Evolutionary conservation across 371 early-diverging fungal species (phyloP).

Genomic region (Basidiobolus meristosporus): DNA sequence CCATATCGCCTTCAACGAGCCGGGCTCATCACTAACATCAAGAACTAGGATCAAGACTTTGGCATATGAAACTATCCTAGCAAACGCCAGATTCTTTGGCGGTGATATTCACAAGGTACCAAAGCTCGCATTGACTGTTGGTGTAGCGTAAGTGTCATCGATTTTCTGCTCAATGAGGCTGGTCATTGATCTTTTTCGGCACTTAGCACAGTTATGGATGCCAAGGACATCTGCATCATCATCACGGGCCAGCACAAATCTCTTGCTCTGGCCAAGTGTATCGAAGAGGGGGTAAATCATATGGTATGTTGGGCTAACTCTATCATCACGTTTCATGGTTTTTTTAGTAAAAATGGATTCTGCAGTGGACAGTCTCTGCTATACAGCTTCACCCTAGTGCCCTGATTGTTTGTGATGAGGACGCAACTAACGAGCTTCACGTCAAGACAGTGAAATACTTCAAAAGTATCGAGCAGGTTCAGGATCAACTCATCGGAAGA

Average conservation of each 20-base stretch:
- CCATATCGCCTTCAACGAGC: slow-evolving; percentile 83
- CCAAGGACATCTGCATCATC: slow-evolving; percentile 66
- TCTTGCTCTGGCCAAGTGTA: slow-evolving; percentile 63
- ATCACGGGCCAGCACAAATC: slow-evolving; percentile 77
- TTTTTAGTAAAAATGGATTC: background rate
- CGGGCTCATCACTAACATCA: slow-evolving; percentile 71
- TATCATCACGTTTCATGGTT: background rate
- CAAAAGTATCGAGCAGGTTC: slow-evolving; percentile 77
- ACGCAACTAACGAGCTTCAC: slow-evolving; percentile 72
- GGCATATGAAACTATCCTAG: slow-evolving; percentile 78
- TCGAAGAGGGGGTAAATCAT: slow-evolving; percentile 54
- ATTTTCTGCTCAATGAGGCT: background rate
- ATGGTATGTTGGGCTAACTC: slow-evolving; percentile 8
- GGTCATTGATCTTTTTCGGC: background rate
- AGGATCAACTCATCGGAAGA: slow-evolving; percentile 53
- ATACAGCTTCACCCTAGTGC: slow-evolving; percentile 74
- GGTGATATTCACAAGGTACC: slow-evolving; percentile 76
- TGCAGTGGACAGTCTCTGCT: slow-evolving; percentile 74
- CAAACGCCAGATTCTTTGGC: slow-evolving; percentile 76
- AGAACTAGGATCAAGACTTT: slow-evolving; percentile 75
- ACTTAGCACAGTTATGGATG: slow-evolving; percentile 65
- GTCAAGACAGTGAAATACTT: slow-evolving; percentile 84
- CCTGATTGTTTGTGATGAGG: slow-evolving; percentile 81
- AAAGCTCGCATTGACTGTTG: slow-evolving; percentile 73
- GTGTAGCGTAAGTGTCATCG: slow-evolving; percentile 41